Percentiles rank a stretch among this genome's conserved stretches.
Evolutionary conservation across 2,329 filamentous ascomycete species (phyloP).

Genomic region (Colletotrichum siamense): DNA sequence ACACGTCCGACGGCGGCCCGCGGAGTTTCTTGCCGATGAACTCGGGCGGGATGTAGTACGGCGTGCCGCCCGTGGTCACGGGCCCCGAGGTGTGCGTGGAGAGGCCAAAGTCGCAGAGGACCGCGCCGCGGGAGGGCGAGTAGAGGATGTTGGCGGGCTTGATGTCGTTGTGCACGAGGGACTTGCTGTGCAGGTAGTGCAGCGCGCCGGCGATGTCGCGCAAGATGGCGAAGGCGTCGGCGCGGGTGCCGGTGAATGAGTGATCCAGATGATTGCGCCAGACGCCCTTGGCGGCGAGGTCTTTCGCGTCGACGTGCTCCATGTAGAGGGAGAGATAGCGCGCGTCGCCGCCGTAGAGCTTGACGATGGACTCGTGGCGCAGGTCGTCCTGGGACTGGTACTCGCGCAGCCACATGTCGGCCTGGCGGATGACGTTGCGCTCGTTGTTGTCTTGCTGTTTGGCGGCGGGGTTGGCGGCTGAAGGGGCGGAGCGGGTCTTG

Average conservation of each 20-base stretch:
- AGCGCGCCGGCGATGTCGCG: conserved; percentile 60
- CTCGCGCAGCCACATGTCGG: conserved; percentile 65
- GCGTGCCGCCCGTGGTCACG: conserved; percentile 60
- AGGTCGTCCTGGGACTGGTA: conserved; percentile 61
- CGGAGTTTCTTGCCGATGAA: conserved; percentile 62
- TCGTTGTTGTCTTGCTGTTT: conserved; percentile 57
- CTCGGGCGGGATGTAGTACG: conserved; percentile 67
- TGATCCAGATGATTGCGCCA: conserved; percentile 56
- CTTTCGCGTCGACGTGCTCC: conserved; percentile 64
- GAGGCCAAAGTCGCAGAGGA: conserved; percentile 66
- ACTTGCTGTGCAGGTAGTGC: conserved; percentile 59
- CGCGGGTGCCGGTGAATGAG: conserved; percentile 53
- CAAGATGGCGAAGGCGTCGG: conserved; percentile 58
- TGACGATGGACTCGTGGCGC: conserved; percentile 62
- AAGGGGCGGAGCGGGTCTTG: conserved; percentile 50
- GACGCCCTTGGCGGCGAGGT: conserved; percentile 52
- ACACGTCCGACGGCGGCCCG: conserved; percentile 62
- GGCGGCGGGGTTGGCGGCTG: conserved; percentile 34
- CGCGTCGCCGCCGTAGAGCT: conserved; percentile 64
- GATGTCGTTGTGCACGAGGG: conserved; percentile 66
- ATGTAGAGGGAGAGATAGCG: conserved; percentile 66
- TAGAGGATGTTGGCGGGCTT: conserved; percentile 68
- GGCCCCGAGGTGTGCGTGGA: conserved; percentile 53
- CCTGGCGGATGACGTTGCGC: conserved; percentile 62
- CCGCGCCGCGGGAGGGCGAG: conserved; percentile 61